Evolutionary conservation across 1,284 basidiomycete species (phyloP), one percentile per base, ranked within the genome.

Genomic region (Ceratobasidium sp.): DNA sequence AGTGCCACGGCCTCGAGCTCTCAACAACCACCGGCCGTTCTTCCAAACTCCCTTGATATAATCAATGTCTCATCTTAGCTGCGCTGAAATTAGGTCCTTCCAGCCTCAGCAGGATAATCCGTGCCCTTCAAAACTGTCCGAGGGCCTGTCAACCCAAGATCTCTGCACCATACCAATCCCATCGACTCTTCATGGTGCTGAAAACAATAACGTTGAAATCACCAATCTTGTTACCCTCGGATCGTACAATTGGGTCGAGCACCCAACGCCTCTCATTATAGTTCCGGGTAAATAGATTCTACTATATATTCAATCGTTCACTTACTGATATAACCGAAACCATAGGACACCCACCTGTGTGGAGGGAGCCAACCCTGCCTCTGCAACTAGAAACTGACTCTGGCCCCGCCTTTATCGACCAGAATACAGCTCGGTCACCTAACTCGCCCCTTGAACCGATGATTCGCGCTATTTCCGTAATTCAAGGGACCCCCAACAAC

Each of bases 201-300:
- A 10, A 20, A 38, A 27, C 23, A 14, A 48, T 35, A 35, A 33
- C 2, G 52, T 59, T 18, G 52, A 76, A 18, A 52, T 54, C 16
- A 76, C 64, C 18, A 59, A 67, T 23, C 52, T 67, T 8, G 52
- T 59, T 7, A 16, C 74, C 35, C 38, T 76, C 50, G 74, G 74
- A 2, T 76, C 74, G 8, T 76, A 76, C 30, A 67, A 67, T 20
- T 76, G 74, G 74, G 64, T 55, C 6, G 74, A 76, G 16, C 64
- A 66, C 38, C 16, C 62, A n/a, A 44, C n/a, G 10, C 74, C 74
- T 46, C 67, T 64, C 10, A 66, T 76, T 3, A 48, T 76, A 6
- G 48, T 76, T 44, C 74, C 74, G 48, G 74, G 74, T 67, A 20
- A 23, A 44, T 54, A 41, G 7, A n/a, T 41, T n/a, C 14, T 23